These are phyloP conservation scores for Xylariaceae sp. DNA, from an alignment of 2,329 filamentous ascomycete genomes.

Conservation along the genomic window DNA sequence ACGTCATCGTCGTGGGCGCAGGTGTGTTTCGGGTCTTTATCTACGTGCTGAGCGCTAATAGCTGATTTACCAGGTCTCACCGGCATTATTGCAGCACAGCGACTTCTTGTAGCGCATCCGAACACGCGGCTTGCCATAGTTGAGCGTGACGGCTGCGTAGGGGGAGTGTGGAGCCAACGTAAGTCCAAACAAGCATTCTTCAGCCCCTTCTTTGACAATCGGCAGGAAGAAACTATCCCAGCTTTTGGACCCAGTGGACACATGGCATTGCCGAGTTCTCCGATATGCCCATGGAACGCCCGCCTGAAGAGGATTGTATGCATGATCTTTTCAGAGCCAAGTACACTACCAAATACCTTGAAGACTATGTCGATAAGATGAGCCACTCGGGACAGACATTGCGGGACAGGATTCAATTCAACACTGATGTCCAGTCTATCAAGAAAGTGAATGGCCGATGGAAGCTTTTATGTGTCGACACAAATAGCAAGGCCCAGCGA, in stretches of 20 bases:
- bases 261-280: slow-evolving; percentile 30
- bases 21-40: slow-evolving; percentile 11
- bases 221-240: slow-evolving; percentile 25
- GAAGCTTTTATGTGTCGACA: slow-evolving; percentile 20
- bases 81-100: slow-evolving; percentile 19
- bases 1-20: slow-evolving; percentile 19
- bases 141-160: slow-evolving; percentile 21
- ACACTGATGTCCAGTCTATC: slow-evolving; percentile 17
- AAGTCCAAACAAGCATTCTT: neutral
- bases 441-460: slow-evolving; percentile 21
- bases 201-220: slow-evolving; percentile 2
- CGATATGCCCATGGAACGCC: slow-evolving; percentile 27
- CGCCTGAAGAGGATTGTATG: slow-evolving; percentile 24
- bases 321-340: slow-evolving; percentile 27
- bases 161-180: slow-evolving; percentile 22
- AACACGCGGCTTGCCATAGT: slow-evolving; percentile 18
- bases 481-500: slow-evolving; percentile 10
- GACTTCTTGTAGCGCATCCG: slow-evolving; percentile 20
- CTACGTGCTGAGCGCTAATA: slow-evolving; percentile 2
- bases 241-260: slow-evolving; percentile 33
- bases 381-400: slow-evolving; percentile 19
- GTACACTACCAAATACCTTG: slow-evolving; percentile 28
- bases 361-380: slow-evolving; percentile 21
- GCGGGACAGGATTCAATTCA: slow-evolving; percentile 22
- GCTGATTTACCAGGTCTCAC: slow-evolving; percentile 10